Evolutionary conservation across 2,329 filamentous ascomycete species (phyloP).

Genomic region (Penicillium verrucosum): DNA sequence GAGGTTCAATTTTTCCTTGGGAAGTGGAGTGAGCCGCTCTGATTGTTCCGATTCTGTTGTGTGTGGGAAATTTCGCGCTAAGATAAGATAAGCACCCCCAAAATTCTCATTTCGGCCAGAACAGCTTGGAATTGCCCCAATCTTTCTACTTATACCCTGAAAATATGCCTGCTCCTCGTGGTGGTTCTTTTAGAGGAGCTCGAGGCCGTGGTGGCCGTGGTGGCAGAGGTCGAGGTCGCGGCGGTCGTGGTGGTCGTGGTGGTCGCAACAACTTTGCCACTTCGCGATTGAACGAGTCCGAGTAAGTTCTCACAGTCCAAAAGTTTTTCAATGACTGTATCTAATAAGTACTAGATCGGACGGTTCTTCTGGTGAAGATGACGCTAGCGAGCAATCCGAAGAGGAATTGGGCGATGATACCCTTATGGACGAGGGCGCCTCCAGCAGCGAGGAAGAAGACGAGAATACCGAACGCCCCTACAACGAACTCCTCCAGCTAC

Average conservation of each 20-base stretch:
- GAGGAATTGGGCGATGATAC: constrained; percentile 42
- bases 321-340: neutral
- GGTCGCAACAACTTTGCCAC: constrained; percentile 29
- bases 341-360: constrained; percentile 27
- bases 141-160: neutral
- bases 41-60: constrained; percentile 34
- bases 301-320: constrained; percentile 29
- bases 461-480: constrained; percentile 48
- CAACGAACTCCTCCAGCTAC: constrained; percentile 55
- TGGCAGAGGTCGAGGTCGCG: constrained; percentile 59
- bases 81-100: constrained; percentile 36
- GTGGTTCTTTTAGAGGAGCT: constrained; percentile 21
- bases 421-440: constrained; percentile 29
- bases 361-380: constrained; percentile 26
- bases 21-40: constrained; percentile 31
- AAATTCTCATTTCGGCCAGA: constrained; percentile 11
- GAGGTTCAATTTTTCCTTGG: constrained; percentile 31
- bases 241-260: neutral
- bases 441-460: constrained; percentile 46
- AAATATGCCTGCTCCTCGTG: constrained; percentile 32
- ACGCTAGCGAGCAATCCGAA: constrained; percentile 45
- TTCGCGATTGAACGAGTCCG: constrained; percentile 39
- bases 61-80: constrained; percentile 49
- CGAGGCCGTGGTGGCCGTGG: constrained; percentile 61
- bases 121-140: neutral